These are phyloP conservation scores for Apiospora arundinis DNA, from an alignment of 2,329 filamentous ascomycete species.

Conservation along the genomic window DNA sequence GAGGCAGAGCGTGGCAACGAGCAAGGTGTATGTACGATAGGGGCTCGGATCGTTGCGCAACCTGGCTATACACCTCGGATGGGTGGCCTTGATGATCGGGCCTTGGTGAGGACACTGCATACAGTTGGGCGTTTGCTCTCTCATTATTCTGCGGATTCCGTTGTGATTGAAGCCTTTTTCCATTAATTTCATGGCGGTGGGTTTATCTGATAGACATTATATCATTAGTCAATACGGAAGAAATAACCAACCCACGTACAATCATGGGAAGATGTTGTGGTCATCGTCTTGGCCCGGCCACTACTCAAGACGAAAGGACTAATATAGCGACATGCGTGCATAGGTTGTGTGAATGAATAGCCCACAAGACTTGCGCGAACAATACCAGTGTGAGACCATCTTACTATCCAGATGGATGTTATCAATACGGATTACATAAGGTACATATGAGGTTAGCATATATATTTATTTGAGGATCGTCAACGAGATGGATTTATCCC, in stretches of 20 bases:
- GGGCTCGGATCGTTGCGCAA: not conserved
- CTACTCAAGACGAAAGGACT: not conserved
- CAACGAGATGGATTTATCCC: not conserved
- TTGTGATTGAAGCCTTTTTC: not conserved
- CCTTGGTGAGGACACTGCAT: conserved; percentile 13
- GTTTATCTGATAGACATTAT: not conserved
- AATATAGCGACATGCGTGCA: not conserved
- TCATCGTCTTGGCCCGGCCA: not conserved
- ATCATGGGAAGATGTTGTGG: no score
- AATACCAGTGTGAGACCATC: not conserved
- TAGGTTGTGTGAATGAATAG: not conserved
- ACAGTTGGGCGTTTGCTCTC: conserved; percentile 1
- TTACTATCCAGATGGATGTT: not conserved
- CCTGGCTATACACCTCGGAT: not conserved
- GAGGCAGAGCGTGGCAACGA: not conserved
- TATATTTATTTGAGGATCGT: not conserved
- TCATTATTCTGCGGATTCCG: not conserved
- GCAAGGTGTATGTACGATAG: conserved; percentile 7
- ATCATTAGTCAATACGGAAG: conserved; percentile 8
- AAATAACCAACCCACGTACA: not conserved
- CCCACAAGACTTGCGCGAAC: not conserved
- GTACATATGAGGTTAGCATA: no score
- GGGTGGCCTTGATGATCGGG: not conserved
- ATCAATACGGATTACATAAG: not conserved
- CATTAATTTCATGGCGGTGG: conserved; percentile 3